These are phyloP conservation scores for Entrophospora sp. DNA, from an alignment of 192 early-diverging fungal species.

Conservation along the genomic window DNA sequence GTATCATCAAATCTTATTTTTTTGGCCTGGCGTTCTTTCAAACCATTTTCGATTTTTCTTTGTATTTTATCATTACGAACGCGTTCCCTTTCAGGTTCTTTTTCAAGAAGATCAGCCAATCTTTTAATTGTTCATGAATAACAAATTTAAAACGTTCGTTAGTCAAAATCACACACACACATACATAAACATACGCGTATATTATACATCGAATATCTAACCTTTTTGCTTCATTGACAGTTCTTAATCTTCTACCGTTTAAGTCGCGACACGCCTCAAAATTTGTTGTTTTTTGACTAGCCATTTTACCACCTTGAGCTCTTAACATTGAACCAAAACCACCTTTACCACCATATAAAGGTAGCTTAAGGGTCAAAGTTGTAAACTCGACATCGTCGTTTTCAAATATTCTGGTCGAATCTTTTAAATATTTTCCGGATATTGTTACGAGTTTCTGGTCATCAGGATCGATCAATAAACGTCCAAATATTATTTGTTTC, in stretches of 20 bases:
- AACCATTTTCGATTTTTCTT: conserved; percentile 74
- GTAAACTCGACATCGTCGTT: not conserved
- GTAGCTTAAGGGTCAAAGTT: conserved; percentile 39
- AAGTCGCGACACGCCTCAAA: conserved; percentile 92
- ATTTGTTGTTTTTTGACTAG: conserved; percentile 81
- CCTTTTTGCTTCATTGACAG: conserved; percentile 83
- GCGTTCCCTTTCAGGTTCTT: conserved; percentile 58
- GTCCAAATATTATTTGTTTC: not conserved
- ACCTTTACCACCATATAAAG: conserved; percentile 81
- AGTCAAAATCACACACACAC: no score
- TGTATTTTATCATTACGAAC: conserved; percentile 49
- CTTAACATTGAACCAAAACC: conserved; percentile 94
- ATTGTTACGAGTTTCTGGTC: not conserved
- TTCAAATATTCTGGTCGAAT: not conserved
- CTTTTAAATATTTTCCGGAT: not conserved
- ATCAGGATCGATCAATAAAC: not conserved
- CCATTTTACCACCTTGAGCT: conserved; percentile 85
- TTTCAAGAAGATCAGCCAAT: conserved; percentile 61
- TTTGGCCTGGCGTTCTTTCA: conserved; percentile 41
- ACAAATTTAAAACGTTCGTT: no score
- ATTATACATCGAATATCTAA: conserved; percentile 32
- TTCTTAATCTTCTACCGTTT: conserved; percentile 77
- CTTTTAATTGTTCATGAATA: conserved; percentile 21
- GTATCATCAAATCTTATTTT: conserved; percentile 82
- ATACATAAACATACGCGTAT: no score